Evolutionary conservation across 1,284 basidiomycete species (phyloP).

Genomic region (Ganoderma multipileum): DNA sequence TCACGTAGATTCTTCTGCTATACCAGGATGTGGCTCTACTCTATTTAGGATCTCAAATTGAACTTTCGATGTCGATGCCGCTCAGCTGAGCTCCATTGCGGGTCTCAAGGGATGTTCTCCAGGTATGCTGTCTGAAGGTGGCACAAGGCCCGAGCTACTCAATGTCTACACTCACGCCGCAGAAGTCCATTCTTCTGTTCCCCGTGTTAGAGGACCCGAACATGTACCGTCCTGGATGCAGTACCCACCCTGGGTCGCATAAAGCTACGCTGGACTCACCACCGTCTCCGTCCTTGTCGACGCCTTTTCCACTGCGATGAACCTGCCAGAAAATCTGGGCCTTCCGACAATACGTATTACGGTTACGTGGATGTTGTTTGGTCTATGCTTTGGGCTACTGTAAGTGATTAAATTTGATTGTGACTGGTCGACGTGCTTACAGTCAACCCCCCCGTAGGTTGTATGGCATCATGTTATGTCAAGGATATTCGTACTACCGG

Average conservation of each 20-base stretch:
- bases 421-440: neutral
- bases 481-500: neutral
- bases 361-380: neutral
- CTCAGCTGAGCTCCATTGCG: neutral
- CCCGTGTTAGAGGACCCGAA: neutral
- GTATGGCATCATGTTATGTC: neutral
- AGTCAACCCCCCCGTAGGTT: neutral
- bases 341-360: neutral
- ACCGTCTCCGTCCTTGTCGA: neutral
- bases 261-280: neutral
- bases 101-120: neutral
- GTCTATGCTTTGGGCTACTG: neutral
- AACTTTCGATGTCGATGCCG: neutral
- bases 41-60: neutral
- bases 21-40: neutral
- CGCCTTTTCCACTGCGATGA: neutral
- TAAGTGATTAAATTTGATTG: neutral
- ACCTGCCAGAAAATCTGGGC: neutral
- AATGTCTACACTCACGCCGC: neutral
- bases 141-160: neutral
- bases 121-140: neutral
- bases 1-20: slow-evolving; percentile 55
- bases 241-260: neutral
- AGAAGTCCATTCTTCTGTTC: neutral
- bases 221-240: neutral